A percentile compares a stretch with the other conserved stretches of the same genome.
Conservation (phyloP, 2,329 filamentous ascomycete species). For the Fusarium luffae region DNA sequence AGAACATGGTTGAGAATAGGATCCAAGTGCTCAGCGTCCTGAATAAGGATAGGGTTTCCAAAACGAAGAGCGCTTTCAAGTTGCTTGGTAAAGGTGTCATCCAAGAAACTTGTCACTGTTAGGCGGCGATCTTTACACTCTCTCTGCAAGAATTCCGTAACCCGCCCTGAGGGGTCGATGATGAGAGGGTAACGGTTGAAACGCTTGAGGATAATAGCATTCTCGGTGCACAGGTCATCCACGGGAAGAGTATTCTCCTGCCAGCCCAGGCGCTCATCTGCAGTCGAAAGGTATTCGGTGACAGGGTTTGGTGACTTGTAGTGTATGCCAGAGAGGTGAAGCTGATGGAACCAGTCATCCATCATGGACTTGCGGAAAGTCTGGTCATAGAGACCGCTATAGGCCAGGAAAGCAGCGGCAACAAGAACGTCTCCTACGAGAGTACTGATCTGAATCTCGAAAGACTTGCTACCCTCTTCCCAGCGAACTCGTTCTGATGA, state of each 20-base stretch:
- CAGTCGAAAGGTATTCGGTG: constrained; percentile 95
- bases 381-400: constrained; percentile 96
- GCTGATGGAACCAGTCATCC: constrained; percentile 96
- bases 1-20: constrained; percentile 98
- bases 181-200: constrained; percentile 99
- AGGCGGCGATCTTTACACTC: constrained; percentile 93
- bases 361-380: constrained; percentile 98
- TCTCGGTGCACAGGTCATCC: constrained; percentile 97
- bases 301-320: constrained; percentile 95
- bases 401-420: constrained; percentile 96
- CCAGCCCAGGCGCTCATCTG: constrained; percentile 94
- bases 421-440: constrained; percentile 95
- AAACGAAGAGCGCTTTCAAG: constrained; percentile 96
- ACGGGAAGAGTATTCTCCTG: constrained; percentile 94
- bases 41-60: constrained; percentile 97
- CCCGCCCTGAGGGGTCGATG: constrained; percentile 95
- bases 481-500: constrained; percentile 93
- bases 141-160: constrained; percentile 93
- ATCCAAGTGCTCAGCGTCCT: constrained; percentile 96
- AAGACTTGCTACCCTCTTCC: constrained; percentile 98
- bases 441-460: constrained; percentile 97
- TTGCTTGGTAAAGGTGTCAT: constrained; percentile 98
- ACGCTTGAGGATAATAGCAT: constrained; percentile 95
- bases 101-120: constrained; percentile 97
- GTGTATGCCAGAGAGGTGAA: constrained; percentile 89